A percentile compares a stretch with the other conserved stretches of the same genome.
Conservation (phyloP, 2,329 filamentous ascomycete species). For the Calycina marina region DNA sequence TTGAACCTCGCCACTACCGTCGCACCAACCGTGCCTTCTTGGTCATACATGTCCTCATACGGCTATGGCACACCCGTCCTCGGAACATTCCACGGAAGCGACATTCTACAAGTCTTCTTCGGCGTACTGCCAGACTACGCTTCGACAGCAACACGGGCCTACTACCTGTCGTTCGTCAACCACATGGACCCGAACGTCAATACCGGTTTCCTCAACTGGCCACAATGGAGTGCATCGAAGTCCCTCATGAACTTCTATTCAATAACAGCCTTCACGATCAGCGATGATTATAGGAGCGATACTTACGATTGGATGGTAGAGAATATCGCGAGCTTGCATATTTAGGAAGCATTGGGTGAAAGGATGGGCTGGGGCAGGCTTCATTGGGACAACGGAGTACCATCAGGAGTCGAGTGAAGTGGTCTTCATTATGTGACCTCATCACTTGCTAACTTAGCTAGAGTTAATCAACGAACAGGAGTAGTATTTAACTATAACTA, state of each 20-base stretch:
- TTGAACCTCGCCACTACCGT: constrained; percentile 31
- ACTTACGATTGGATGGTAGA: constrained; percentile 27
- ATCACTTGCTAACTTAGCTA: too few relatives aligned
- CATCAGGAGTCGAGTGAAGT: too few relatives aligned
- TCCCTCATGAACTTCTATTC: constrained; percentile 36
- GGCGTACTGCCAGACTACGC: constrained; percentile 29
- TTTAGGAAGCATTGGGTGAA: too few relatives aligned
- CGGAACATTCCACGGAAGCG: constrained; percentile 62
- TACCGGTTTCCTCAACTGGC: constrained; percentile 25
- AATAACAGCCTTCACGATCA: constrained; percentile 24
- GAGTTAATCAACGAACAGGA: too few relatives aligned
- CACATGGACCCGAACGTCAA: constrained; percentile 51
- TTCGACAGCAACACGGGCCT: constrained; percentile 43
- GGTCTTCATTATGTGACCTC: too few relatives aligned
- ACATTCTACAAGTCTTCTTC: constrained; percentile 51
- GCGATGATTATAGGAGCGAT: constrained; percentile 33
- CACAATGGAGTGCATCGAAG: constrained; percentile 34
- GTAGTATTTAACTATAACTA: too few relatives aligned
- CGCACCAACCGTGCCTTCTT: constrained; percentile 45
- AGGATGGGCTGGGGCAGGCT: too few relatives aligned
- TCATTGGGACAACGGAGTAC: too few relatives aligned
- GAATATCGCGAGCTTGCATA: constrained; percentile 14
- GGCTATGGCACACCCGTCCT: constrained; percentile 55
- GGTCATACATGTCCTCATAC: constrained; percentile 66
- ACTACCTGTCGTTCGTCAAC: constrained; percentile 61